phyloP scores from a whole-genome alignment of 2,329 filamentous ascomycete species.

The Bimuria novae-zelandiae region DNA sequence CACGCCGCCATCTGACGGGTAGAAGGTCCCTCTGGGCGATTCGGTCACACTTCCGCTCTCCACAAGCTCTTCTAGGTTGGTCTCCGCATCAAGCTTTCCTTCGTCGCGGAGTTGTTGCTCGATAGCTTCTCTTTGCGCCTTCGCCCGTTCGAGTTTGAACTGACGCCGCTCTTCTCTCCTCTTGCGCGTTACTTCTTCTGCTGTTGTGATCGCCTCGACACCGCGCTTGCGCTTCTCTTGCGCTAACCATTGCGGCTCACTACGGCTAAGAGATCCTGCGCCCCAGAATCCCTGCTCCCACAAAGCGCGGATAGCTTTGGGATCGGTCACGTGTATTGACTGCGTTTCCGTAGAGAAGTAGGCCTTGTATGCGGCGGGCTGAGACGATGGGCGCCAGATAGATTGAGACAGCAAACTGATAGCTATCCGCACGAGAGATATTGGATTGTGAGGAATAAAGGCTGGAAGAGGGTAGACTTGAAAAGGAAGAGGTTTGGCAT shows the following conservation, averaged over 20 bases:
- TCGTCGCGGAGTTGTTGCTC: conserved; percentile 69
- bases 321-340: conserved; percentile 82
- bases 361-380: conserved; percentile 70
- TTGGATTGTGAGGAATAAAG: conserved; percentile 89
- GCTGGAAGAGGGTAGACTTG: conserved; percentile 81
- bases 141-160: conserved; percentile 90
- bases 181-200: conserved; percentile 77
- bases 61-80: conserved; percentile 35
- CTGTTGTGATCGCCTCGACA: conserved; percentile 68
- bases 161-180: conserved; percentile 79
- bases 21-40: conserved; percentile 25
- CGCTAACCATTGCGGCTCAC: conserved; percentile 91
- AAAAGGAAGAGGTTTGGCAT: conserved; percentile 79
- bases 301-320: conserved; percentile 73
- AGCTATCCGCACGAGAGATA: conserved; percentile 81
- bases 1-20: conserved; percentile 17
- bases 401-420: conserved; percentile 78
- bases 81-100: conserved; percentile 39
- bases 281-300: conserved; percentile 99
- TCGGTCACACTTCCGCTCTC: conserved; percentile 25
- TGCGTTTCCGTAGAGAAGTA: conserved; percentile 81
- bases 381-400: conserved; percentile 65
- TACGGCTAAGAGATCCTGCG: conserved; percentile 89
- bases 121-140: conserved; percentile 81
- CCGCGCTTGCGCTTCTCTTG: conserved; percentile 76